Evolutionary conservation across 179 eudicot species (phyloP).

Genomic region (Silene noctiflora): DNA sequence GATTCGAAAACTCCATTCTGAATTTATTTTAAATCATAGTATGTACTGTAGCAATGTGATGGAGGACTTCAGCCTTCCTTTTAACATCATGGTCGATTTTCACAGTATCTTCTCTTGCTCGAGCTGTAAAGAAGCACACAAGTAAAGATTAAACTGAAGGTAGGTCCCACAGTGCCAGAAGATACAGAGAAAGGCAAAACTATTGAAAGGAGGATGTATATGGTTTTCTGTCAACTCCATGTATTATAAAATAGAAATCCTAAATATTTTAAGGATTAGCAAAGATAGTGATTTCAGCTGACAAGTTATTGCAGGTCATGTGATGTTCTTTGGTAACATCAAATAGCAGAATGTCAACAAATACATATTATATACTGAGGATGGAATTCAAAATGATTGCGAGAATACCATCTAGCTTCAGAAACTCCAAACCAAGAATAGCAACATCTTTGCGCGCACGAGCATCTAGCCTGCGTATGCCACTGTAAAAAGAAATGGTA

Average conservation of each 20-base stretch:
- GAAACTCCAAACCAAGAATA: conserved; percentile 74
- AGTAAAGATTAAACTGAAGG: conserved; percentile 12
- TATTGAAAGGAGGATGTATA: background rate
- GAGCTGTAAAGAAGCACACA: conserved; percentile 55
- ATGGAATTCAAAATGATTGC: background rate
- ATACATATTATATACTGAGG: background rate
- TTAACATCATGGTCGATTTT: conserved; percentile 76
- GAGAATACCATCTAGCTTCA: conserved; percentile 79
- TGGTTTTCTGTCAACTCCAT: background rate
- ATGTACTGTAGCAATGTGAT: conserved; percentile 70
- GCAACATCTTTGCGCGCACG: conserved; percentile 95
- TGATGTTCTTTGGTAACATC: background rate
- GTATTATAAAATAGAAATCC: background rate
- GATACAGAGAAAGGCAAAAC: background rate
- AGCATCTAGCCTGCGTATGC: conserved; percentile 77
- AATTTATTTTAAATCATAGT: conserved; percentile 9
- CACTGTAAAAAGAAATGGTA: conserved; percentile 39
- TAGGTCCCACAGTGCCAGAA: background rate
- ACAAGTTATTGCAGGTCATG: background rate
- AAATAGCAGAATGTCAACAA: background rate
- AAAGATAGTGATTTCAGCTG: background rate
- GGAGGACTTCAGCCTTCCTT: conserved; percentile 83
- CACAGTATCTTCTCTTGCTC: conserved; percentile 88
- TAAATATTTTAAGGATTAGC: background rate
- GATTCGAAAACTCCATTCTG: background rate